Evolutionary conservation across 139 green algal genomes (phyloP).

Genomic region (Trebouxia sp.): DNA sequence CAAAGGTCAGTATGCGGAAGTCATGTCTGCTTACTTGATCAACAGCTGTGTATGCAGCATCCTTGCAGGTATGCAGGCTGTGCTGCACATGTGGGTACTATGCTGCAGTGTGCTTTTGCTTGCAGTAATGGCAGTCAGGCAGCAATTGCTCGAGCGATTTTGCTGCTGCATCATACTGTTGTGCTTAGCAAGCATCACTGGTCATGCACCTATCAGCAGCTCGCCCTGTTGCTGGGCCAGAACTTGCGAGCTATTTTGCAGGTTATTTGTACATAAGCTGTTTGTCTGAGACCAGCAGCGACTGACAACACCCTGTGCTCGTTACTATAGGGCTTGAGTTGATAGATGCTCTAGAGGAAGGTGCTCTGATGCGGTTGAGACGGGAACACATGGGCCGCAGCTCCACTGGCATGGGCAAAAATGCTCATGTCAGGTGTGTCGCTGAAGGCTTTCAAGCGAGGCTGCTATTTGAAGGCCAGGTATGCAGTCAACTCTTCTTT

Average conservation of each 20-base stretch:
- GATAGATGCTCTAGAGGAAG: slow-evolving; percentile 23
- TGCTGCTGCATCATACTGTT: background rate
- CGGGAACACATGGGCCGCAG: background rate
- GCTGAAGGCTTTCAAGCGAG: slow-evolving; percentile 5
- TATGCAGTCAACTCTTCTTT: too few relatives aligned
- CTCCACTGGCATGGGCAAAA: slow-evolving; percentile 25
- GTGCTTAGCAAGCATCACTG: background rate
- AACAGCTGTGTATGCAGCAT: background rate
- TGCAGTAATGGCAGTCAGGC: too few relatives aligned
- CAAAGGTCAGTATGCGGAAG: background rate
- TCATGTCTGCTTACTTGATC: background rate
- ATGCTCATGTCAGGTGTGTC: slow-evolving; percentile 3
- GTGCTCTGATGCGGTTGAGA: slow-evolving; percentile 10
- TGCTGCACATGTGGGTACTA: background rate
- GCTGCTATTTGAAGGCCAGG: slow-evolving; percentile 19
- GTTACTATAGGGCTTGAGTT: slow-evolving; percentile 3
- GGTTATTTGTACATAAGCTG: background rate
- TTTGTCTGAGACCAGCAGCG: background rate
- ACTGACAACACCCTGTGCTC: background rate
- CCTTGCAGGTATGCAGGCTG: background rate
- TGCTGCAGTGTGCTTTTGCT: too few relatives aligned
- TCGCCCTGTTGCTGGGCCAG: too few relatives aligned
- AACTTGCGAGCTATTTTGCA: background rate
- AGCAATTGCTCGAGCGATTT: background rate
- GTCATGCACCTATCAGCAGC: too few relatives aligned